phyloP scores from a whole-genome alignment of 2,329 filamentous ascomycete genomes.

The Bipolaris sorokiniana region DNA sequence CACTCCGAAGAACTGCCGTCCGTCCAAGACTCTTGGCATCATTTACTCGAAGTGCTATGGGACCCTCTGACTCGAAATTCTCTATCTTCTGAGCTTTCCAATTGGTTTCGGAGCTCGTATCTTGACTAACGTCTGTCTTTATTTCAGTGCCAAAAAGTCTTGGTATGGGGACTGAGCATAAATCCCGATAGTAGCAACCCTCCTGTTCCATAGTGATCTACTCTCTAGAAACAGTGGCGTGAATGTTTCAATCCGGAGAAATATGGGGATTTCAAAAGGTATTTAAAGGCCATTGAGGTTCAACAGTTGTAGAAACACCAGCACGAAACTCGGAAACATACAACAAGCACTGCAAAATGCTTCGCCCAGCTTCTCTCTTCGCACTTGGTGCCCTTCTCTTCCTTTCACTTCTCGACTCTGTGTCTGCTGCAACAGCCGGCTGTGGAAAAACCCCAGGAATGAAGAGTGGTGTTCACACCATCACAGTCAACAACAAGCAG shows the following conservation, averaged over 20 bases:
- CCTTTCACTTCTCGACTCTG: constrained; percentile 13
- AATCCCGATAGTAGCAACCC: not conserved
- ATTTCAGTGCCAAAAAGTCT: not conserved
- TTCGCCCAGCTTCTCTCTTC: constrained; percentile 15
- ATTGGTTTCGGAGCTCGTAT: not conserved
- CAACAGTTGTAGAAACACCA: not conserved
- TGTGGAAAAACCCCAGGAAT: constrained; percentile 24
- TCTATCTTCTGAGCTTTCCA: not conserved
- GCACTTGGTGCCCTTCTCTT: constrained; percentile 15
- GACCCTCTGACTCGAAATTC: not conserved
- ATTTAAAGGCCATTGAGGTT: constrained; percentile 2
- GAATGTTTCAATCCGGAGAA: not conserved
- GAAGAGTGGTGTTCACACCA: constrained; percentile 16
- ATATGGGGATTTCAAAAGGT: not conserved
- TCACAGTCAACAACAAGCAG: constrained; percentile 32
- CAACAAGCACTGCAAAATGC: constrained; percentile 9
- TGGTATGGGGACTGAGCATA: not conserved
- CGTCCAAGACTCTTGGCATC: constrained; percentile 1
- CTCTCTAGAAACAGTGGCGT: not conserved
- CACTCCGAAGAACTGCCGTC: constrained; percentile 5
- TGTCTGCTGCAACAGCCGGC: constrained; percentile 15
- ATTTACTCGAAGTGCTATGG: constrained; percentile 6
- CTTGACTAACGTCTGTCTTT: not conserved
- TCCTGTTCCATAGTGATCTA: constrained; percentile 1
- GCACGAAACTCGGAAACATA: not conserved